These are phyloP conservation scores for Agaricus subrufescens DNA, from an alignment of 768 basidiomycete species.

Conservation along the genomic window DNA sequence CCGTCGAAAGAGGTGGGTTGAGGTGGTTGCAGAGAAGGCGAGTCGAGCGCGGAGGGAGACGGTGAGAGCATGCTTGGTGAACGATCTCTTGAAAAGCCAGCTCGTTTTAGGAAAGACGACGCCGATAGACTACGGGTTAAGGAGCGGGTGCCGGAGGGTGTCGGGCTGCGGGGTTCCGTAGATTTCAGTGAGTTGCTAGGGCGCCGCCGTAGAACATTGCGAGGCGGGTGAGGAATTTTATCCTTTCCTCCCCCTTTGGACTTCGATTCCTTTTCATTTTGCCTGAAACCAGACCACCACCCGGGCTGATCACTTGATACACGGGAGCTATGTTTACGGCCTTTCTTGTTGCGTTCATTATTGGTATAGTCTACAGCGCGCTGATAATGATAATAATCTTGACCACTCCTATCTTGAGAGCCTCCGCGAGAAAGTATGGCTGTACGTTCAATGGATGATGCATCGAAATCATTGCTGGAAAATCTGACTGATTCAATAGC, in stretches of 20 bases:
- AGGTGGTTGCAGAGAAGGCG: not conserved
- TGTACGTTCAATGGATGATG: not conserved
- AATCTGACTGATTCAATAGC: not conserved
- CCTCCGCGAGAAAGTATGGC: not conserved
- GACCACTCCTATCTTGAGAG: not conserved
- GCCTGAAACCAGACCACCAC: not conserved
- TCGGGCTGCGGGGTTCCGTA: not conserved
- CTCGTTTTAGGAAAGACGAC: not conserved
- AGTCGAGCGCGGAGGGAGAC: not conserved
- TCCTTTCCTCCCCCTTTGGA: not conserved
- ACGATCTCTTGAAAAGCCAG: not conserved
- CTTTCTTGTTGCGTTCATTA: not conserved
- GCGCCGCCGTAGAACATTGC: not conserved
- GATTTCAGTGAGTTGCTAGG: not conserved
- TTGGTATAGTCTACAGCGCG: not conserved
- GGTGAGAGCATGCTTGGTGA: not conserved
- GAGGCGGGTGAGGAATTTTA: not conserved
- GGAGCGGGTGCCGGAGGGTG: not conserved
- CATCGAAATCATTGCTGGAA: not conserved
- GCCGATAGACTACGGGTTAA: constrained; percentile 1
- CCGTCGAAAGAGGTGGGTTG: not conserved
- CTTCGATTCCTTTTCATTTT: not conserved
- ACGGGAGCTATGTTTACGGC: not conserved
- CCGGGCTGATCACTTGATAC: not conserved
- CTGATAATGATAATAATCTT: not conserved